Base-by-base conservation (phyloP, 2,329 filamentous ascomycete genomes). In the Aspergillus unguis region DNA sequence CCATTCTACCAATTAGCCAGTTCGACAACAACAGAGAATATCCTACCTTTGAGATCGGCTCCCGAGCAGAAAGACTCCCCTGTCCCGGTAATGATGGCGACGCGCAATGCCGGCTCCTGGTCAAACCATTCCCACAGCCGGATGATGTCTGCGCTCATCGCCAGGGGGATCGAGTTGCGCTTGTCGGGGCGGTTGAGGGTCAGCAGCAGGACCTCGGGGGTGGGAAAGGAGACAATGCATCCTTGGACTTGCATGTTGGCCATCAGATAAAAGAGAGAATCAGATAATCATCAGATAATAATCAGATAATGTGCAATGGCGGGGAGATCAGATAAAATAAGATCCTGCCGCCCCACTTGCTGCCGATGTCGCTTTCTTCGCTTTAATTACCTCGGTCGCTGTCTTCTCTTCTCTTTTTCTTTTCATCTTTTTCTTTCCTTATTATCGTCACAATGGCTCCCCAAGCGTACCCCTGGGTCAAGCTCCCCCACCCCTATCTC, bases 1-100 rank as follows among this genome's bases (percentile, higher is more conserved):
- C 82, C 84, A 86, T 70, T 87, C 66, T 70, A 38, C 29, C n/a
- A 11, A 2, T n/a, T 1, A 23, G 26, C 25, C 9, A 35, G 7
- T n/a, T 7, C 31, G 37, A 25, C 2, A 23, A 38, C 17, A 8
- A 17, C n/a, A 8, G 29, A 29, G 5, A 37, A 28, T 7, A 26
- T 31, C 28, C 7, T 57, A 70, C 69, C 84, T 66, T 83, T 84
- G 17, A 88, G 75, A 63, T 88, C 85, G 32, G 84, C 84, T 11
- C 85, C 85, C 0, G 85, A 83, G 66, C 84, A 88, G 62, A 88
- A 88, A 0, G 84, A 83, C 35, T 83, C 74, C 0, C 84, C 85
- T 0, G 73, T 71, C 23, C 85, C 85, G 0, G 85, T 87, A 42
- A 88, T 64, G 2, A 88, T 76, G 42, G 82, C 84, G 63, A 82